phyloP scores from a whole-genome alignment of 2,329 filamentous ascomycete species.

The Akanthomyces lecanii region DNA sequence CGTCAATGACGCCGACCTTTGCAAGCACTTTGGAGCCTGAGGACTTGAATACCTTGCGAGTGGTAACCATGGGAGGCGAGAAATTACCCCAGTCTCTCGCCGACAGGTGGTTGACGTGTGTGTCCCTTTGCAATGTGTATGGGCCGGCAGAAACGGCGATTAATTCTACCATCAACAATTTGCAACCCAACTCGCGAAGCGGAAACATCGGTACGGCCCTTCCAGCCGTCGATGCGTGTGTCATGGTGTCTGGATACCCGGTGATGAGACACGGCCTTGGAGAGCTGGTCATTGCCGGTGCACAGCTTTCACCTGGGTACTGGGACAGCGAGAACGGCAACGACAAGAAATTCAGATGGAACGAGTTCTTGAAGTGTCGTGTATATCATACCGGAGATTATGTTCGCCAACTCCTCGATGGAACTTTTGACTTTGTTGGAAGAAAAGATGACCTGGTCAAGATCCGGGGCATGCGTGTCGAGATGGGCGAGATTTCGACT shows the following conservation, averaged over 20 bases:
- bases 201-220: constrained; percentile 4
- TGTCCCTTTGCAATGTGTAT: constrained; percentile 4
- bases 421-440: constrained; percentile 5
- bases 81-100: neutral
- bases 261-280: constrained; percentile 5
- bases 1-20: constrained; percentile 1
- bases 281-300: neutral
- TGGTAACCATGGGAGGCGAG: constrained; percentile 1
- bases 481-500: constrained; percentile 8
- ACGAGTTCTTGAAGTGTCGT: neutral
- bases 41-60: constrained; percentile 1
- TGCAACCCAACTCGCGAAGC: neutral
- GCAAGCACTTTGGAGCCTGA: neutral
- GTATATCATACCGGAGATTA: constrained; percentile 8
- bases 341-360: constrained; percentile 7
- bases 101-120: neutral
- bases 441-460: constrained; percentile 8
- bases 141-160: constrained; percentile 2
- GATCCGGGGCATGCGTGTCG: constrained; percentile 6
- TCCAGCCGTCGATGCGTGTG: neutral
- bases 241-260: neutral
- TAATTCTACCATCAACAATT: constrained; percentile 2
- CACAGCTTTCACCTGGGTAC: constrained; percentile 5
- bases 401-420: neutral
- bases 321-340: neutral